phyloP scores from a whole-genome alignment of 1,139 yeast species.

The Taphrina wiesneri region DNA sequence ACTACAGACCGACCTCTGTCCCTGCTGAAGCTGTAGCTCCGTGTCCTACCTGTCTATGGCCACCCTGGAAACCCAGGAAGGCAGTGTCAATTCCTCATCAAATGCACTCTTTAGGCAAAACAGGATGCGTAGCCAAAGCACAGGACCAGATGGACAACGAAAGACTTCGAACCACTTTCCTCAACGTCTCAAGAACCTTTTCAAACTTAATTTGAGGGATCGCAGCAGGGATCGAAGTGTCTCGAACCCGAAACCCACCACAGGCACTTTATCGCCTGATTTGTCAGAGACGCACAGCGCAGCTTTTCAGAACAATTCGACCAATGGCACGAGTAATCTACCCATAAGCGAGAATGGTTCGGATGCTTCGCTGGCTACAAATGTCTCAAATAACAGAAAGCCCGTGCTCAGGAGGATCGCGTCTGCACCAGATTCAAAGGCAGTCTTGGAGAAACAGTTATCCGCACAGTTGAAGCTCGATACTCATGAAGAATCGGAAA shows the following conservation, averaged over 20 bases:
- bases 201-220: slow-evolving; percentile 28
- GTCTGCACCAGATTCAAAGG: slow-evolving; percentile 27
- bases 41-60: not conserved
- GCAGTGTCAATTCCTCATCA: not conserved
- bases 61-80: not conserved
- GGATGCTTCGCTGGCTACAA: not conserved
- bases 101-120: slow-evolving; percentile 16
- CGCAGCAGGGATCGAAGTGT: slow-evolving; percentile 31
- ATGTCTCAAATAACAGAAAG: not conserved
- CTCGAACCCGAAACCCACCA: slow-evolving; percentile 22
- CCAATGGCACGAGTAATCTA: not conserved
- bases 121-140: slow-evolving; percentile 24
- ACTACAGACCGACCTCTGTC: not conserved
- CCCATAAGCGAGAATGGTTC: not conserved
- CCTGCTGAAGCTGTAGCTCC: not conserved
- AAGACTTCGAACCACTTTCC: slow-evolving; percentile 28
- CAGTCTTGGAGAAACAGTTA: not conserved
- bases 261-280: not conserved
- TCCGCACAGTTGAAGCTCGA: not conserved
- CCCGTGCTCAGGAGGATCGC: slow-evolving; percentile 20
- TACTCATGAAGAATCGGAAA: not conserved
- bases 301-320: not conserved
- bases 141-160: slow-evolving; percentile 16
- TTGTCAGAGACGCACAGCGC: not conserved
- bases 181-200: slow-evolving; percentile 27